Evolutionary conservation across 2,329 filamentous ascomycete species (phyloP).

Genomic region (Shiraia sp.): DNA sequence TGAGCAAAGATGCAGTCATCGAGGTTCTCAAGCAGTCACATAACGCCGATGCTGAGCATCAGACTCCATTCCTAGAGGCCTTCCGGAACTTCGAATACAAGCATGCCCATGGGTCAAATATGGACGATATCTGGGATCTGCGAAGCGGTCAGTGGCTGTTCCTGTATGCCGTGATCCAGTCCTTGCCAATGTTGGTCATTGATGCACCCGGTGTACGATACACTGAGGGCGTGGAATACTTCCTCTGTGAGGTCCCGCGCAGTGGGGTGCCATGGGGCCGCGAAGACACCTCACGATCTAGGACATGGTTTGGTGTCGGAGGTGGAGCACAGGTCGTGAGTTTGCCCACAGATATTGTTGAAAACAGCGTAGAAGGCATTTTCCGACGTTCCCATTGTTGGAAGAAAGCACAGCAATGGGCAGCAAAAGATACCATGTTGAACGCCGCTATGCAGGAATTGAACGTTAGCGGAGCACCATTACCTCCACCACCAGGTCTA

Average conservation of each 20-base stretch:
- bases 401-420: conserved; percentile 66
- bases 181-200: conserved; percentile 74
- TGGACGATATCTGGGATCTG: conserved; percentile 70
- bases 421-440: conserved; percentile 42
- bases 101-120: conserved; percentile 65
- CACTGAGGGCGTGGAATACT: conserved; percentile 77
- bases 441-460: conserved; percentile 42
- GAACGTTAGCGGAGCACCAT: conserved; percentile 30
- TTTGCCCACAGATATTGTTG: conserved; percentile 66
- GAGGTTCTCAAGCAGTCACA: conserved; percentile 79
- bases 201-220: conserved; percentile 72
- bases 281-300: conserved; percentile 59
- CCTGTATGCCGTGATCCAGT: conserved; percentile 76
- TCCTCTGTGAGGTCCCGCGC: conserved; percentile 75
- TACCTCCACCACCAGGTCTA: conserved; percentile 37
- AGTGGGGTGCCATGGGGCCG: conserved; percentile 74
- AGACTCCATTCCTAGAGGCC: conserved; percentile 66
- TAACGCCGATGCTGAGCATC: conserved; percentile 70
- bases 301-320: conserved; percentile 75
- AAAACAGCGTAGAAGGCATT: conserved; percentile 68
- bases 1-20: conserved; percentile 78
- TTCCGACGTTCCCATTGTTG: conserved; percentile 73
- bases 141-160: conserved; percentile 81
- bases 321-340: conserved; percentile 66
- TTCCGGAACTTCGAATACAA: conserved; percentile 74